Evolutionary conservation across 148 eudicot genomes (phyloP), one percentile per base, ranked within the genome.

Genomic region (Cornus kousa): DNA sequence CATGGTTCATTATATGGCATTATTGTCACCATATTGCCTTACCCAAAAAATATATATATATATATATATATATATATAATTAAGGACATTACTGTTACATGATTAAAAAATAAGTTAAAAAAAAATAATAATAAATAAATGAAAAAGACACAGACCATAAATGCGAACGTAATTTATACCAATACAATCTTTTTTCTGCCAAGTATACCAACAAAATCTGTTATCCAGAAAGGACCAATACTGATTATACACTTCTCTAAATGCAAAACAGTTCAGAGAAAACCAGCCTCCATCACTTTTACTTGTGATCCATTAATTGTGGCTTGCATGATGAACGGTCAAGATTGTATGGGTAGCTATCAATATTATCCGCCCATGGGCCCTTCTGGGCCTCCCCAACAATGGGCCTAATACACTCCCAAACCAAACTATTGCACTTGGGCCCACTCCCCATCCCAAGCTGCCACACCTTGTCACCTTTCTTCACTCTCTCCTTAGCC

Each of bases 401-500:
- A 83, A 91, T 86, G 82, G 95, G 88, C 88, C 87, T 82, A 23
- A 87, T 28, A 82, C 96, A 91, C 77, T 94, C 83, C 89, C 92
- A 87, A 4, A 90, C 92, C 74, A 91, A 70, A 73, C 93, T 92
- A 24, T 74, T 87, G 67, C 92, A 89, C 78, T 94, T 94, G 0
- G 85, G 84, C 78, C 98, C 98, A 84, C 85, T 91, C 31, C 98
- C 98, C 84, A 90, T 83, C 11, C 97, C 93, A 75, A 94, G 81
- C 76, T 86, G 89, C 94, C 90, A 94, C 73, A 94, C 90, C 65
- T 77, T 89, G 20, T 90, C 95, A 43, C 96, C 94, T 66, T 74
- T 77, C 77, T 82, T 91, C 33, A 94, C 87, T 77, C 87, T 90
- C 35, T 86, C 90, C 71, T 94, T 91, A 9, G 85, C 95, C 73